Base-by-base conservation (phyloP, 2,329 filamentous ascomycete genomes). In the Sarocladiaceae sp. region DNA sequence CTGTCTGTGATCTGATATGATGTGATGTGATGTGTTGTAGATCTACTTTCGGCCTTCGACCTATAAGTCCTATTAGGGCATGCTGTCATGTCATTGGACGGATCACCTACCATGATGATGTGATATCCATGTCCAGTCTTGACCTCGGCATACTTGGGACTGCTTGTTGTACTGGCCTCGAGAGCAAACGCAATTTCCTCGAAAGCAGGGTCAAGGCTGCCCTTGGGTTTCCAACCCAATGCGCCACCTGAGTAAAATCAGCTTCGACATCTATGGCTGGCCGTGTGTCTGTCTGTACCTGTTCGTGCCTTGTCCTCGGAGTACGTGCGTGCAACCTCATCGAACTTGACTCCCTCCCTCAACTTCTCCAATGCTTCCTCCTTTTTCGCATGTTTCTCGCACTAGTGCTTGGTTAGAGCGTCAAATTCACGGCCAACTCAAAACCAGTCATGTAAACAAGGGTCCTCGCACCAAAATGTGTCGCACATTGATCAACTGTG, bases 101-200 rank as follows among this genome's bases (percentile, higher is more conserved):
- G n/a, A 29, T 22, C 10, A 23, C 69, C 51, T 55, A 91, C 87
- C 83, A 91, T 90, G 58, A 92, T 82, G 57, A 92, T 83, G 66
- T 92, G 88, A 72, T 91, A 91, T 1, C 88, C 88, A 69, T 88
- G 86, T 1, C 73, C 76, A 1, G 88, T 91, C 75, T 88, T 90
- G 20, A 77, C 84, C 71, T 90, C 85, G 1, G 74, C 87, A 62
- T 80, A 78, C 62, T 83, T 85, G 2, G 87, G 85, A 54, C 71
- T 83, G 12, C 66, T 73, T 12, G 82, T 84, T 8, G 83, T 84
- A 62, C 85, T 89, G 1, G 79, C 70, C 59, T 86, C 82, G 31
- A 92, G 73, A 23, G 77, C 79, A 65, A 84, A 91, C 8, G 88
- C 88, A 10, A 87, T 79, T 55, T 83, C 82, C 62, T 88, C 87